Evolutionary conservation across 2,329 filamentous ascomycete genomes (phyloP), one percentile per base, ranked within the genome.

Genomic region (Claviceps sp.): DNA sequence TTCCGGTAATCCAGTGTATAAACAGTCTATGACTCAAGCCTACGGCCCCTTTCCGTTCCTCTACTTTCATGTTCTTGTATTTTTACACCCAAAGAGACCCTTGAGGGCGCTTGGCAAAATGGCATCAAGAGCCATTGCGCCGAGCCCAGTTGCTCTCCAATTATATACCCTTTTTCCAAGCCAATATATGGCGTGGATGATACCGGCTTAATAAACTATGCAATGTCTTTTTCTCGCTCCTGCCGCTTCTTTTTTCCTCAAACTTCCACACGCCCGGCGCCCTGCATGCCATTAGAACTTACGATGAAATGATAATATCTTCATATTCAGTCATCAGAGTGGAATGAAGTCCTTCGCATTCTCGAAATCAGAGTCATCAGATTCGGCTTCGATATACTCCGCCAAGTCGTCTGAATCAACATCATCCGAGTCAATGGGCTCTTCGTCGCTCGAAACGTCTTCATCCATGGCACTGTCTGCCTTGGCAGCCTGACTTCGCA

Each of bases 401-500:
- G 84, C 82, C 54, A 84, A 74, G 56, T 79, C 80, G 63, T 89
- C 87, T 51, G 86, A 90, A 68, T 90, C 85, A 61, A 87, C 78
- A 64, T 91, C 87, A 65, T 90, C 84, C 63, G 82, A 86, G 64
- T 84, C 80, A 58, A 82, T 80, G 57, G 71, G 72, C 55, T 83
- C 85, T 57, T 89, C 86, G 61, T 89, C 85, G 72, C 86, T 91
- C 53, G 87, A 89, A 48, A 87, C 60, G 62, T 93, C 87, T 62
- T 55, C 54, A 24, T 76, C 82, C 64, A 76, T 75, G 56, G 78
- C 74, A 45, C 77, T 75, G 54, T 78, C 73, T 18, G 50, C 43
- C 49, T 69, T 68, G 70, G 60, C 76, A 74, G 67, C 78, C 79
- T 67, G 79, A 66, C 84, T 83, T 63, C 88, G 85, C 62, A 84